Conservation (phyloP, 2,329 filamentous ascomycete genomes). For the Neoarthrinium moseri region DNA sequence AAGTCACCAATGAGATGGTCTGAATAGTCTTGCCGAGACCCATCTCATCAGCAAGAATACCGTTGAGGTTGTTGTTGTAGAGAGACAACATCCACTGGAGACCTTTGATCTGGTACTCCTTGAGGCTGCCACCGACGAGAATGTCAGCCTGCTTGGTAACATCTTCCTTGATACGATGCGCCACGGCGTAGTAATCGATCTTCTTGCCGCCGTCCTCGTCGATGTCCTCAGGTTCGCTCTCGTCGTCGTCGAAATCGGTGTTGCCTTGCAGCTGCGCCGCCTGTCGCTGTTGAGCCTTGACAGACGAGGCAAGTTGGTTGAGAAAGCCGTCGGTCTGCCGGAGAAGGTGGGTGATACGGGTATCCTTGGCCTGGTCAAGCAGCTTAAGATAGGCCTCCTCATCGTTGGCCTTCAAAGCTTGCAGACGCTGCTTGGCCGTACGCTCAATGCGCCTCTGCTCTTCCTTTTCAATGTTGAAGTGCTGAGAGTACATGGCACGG, state of each 20-base stretch:
- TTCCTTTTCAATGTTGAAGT: constrained; percentile 97
- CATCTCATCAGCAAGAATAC: constrained; percentile 98
- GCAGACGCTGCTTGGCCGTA: constrained; percentile 98
- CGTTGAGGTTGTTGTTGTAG: constrained; percentile 99
- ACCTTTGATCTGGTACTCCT: constrained; percentile 98
- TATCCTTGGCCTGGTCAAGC: constrained; percentile 97
- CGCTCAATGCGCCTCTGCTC: constrained; percentile 98
- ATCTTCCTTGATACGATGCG: constrained; percentile 92
- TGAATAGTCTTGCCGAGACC: constrained; percentile 99
- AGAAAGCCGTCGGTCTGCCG: constrained; percentile 98
- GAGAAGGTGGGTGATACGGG: constrained; percentile 95
- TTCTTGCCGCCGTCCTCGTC: constrained; percentile 72
- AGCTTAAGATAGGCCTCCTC: constrained; percentile 98
- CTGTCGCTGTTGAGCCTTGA: constrained; percentile 88
- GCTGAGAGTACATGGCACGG: constrained; percentile 83
- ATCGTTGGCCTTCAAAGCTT: constrained; percentile 97
- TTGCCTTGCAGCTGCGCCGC: constrained; percentile 77
- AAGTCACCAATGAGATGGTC: constrained; percentile 95
- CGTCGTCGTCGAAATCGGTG: constrained; percentile 60
- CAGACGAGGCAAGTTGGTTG: constrained; percentile 89
- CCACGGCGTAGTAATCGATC: constrained; percentile 98
- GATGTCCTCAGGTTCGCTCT: constrained; percentile 65
- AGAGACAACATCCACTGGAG: constrained; percentile 99
- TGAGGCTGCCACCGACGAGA: constrained; percentile 86
- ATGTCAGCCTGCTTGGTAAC: constrained; percentile 80